Percentiles rank a stretch among this genome's conserved stretches.
These are phyloP conservation scores for Yarrowia alimentaria DNA, from an alignment of 805 yeast genomes.

Conservation along the genomic window DNA sequence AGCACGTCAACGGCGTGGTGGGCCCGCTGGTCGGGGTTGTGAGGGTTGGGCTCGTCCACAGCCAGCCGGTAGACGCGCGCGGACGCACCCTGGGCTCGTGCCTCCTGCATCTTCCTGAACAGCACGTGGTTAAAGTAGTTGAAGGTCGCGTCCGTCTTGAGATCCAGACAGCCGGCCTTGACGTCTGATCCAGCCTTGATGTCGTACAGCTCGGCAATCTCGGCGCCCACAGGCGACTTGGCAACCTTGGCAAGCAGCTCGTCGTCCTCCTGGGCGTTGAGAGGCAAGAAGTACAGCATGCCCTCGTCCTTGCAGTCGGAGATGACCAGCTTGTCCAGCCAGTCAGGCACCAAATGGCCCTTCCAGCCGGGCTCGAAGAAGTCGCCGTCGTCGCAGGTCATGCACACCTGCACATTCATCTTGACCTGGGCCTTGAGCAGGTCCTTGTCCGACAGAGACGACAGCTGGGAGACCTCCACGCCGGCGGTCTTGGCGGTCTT, in stretches of 20 bases:
- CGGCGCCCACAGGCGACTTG: conserved; percentile 5
- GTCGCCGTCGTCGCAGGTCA: conserved; percentile 27
- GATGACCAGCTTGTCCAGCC: conserved; percentile 22
- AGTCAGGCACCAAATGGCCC: conserved; percentile 9
- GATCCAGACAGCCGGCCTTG: neutral
- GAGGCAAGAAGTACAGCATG: conserved; percentile 9
- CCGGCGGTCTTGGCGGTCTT: conserved; percentile 10
- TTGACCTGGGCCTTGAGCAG: conserved; percentile 9
- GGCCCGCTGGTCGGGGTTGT: conserved; percentile 22
- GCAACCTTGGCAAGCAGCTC: conserved; percentile 9
- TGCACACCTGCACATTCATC: conserved; percentile 13
- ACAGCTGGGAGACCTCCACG: neutral
- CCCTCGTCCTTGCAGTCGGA: conserved; percentile 22
- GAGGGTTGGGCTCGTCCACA: conserved; percentile 25
- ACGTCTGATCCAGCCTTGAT: conserved; percentile 1
- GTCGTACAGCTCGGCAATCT: conserved; percentile 1
- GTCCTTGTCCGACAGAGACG: neutral
- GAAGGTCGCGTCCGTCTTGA: conserved; percentile 26
- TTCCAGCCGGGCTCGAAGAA: conserved; percentile 26
- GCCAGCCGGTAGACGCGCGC: conserved; percentile 10
- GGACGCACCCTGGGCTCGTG: neutral
- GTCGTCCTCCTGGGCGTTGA: conserved; percentile 4
- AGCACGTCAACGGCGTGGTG: conserved; percentile 25
- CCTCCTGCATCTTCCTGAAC: conserved; percentile 13
- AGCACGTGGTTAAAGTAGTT: conserved; percentile 17